These are phyloP conservation scores for Panellus pusillus DNA, from an alignment of 768 basidiomycete genomes.

Conservation along the genomic window DNA sequence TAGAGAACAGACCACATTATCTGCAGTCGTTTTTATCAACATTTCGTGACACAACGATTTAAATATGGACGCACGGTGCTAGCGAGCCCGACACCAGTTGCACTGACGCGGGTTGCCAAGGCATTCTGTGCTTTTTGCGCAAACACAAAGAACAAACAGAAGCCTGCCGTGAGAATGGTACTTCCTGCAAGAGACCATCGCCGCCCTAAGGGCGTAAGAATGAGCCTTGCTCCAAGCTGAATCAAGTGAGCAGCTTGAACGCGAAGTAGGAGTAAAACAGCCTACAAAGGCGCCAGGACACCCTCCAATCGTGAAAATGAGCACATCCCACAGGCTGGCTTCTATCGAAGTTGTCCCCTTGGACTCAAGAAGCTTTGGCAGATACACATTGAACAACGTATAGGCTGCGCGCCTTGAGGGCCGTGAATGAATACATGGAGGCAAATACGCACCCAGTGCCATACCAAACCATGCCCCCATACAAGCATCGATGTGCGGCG, in stretches of 20 bases:
- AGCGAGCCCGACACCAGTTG: conserved; percentile 40
- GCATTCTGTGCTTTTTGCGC: conserved; percentile 59
- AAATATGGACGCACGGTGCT: conserved; percentile 57
- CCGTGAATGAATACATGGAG: too few relatives aligned
- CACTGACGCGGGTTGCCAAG: conserved; percentile 68
- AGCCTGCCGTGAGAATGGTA: conserved; percentile 74
- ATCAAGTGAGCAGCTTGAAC: not conserved
- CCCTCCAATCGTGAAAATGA: conserved; percentile 81
- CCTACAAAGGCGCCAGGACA: conserved; percentile 82
- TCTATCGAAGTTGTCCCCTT: conserved; percentile 46
- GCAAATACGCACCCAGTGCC: conserved; percentile 60
- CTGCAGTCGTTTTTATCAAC: conserved; percentile 30
- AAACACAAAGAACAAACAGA: conserved; percentile 68
- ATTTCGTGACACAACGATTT: not conserved
- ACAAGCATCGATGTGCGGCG: conserved; percentile 71
- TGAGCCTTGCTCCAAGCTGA: conserved; percentile 83
- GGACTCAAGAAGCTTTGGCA: conserved; percentile 79
- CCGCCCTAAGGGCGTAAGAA: conserved; percentile 69
- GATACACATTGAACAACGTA: conserved; percentile 92
- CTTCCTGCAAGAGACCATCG: conserved; percentile 72
- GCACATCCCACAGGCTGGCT: conserved; percentile 80
- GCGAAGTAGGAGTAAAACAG: conserved; percentile 16
- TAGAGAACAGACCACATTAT: conserved; percentile 89
- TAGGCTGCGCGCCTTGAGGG: conserved; percentile 56
- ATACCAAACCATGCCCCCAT: conserved; percentile 79